Base-by-base conservation (phyloP, 1,139 yeast species). In the Wickerhamomyces sp. region DNA sequence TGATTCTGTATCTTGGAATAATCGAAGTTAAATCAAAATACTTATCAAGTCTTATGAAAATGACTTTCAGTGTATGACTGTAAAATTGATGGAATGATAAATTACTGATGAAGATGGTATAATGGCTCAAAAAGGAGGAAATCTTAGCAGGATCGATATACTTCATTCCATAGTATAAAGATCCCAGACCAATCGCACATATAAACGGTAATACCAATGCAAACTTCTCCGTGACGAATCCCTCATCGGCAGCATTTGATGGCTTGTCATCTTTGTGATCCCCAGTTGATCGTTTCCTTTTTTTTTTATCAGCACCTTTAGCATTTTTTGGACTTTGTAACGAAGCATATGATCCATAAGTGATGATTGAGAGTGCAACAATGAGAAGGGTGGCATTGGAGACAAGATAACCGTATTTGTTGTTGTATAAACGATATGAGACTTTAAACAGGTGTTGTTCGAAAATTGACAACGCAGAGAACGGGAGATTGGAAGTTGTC, bases 241-340 rank as follows among this genome's bases (percentile, higher is more conserved):
- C 41, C 49, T 56, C 58, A 29, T 27, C 33, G 14, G 7, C 15
- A 11, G 13, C 27, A 11, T 11, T 13, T 27, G 42, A 33, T 34
- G 8, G 23, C 40, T 57, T 37, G 11, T 48, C 52, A 48, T 75
- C 79, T 36, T 68, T 62, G 54, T 78, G 82, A 55, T 79, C 81
- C 60, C 68, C 78, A 27, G 66, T 66, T 66, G 41, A 29, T 66
- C 63, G 9, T 56, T 2, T 82, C 75, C n/a, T 13, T 33, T 37
- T 33, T 2, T 7, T 13, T 31, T 13, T 27, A 6, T 31, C 18
- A 65, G 66, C 14, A 58, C 54, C 27, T 11, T 37, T 14, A 1
- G 81, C 80, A 45, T 68, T 68, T 10, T 46, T 36, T 0, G 84
- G 84, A 48, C 67, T 66, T 36, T 65, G 61, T 10, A 78, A 44